Evolutionary conservation across 192 early-diverging fungal genomes (phyloP).

Genomic region (Dimargaris verticillata): DNA sequence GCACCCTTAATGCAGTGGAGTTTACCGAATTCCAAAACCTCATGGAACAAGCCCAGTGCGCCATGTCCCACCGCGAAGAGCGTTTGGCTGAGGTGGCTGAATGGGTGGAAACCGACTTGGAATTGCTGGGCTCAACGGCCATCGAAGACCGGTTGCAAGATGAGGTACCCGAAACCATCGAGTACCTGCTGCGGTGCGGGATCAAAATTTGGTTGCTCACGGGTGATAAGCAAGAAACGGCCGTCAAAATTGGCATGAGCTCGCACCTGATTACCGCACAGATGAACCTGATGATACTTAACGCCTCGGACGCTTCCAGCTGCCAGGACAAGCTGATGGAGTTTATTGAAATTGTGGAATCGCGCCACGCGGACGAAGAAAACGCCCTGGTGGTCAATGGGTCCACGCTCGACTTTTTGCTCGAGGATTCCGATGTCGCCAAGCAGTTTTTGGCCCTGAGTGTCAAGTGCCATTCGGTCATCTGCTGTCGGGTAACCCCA

Average conservation of each 20-base stretch:
- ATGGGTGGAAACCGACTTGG: slow-evolving; percentile 68
- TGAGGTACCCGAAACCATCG: slow-evolving; percentile 85
- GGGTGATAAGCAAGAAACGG: slow-evolving; percentile 95
- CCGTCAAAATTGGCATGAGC: slow-evolving; percentile 94
- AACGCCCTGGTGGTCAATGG: slow-evolving; percentile 80
- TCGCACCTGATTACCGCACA: slow-evolving; percentile 47
- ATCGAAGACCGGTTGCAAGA: slow-evolving; percentile 97
- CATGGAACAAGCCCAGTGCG: slow-evolving; percentile 11
- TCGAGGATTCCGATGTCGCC: slow-evolving; percentile 14
- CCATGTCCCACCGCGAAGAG: slow-evolving; percentile 43
- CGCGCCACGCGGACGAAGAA: neutral
- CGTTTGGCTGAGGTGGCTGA: slow-evolving; percentile 55
- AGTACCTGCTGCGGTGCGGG: slow-evolving; percentile 60
- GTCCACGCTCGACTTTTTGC: slow-evolving; percentile 32
- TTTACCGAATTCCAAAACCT: slow-evolving; percentile 14
- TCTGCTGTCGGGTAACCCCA: slow-evolving; percentile 83
- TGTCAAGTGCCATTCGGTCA: slow-evolving; percentile 43
- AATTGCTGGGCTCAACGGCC: slow-evolving; percentile 79
- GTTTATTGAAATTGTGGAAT: neutral
- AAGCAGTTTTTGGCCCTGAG: slow-evolving; percentile 33
- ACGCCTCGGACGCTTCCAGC: slow-evolving; percentile 18
- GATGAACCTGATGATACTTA: slow-evolving; percentile 49
- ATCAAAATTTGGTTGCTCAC: slow-evolving; percentile 97
- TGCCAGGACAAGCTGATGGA: slow-evolving; percentile 22
- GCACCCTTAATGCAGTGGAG: slow-evolving; percentile 18